Base-by-base conservation (phyloP, 495 filamentous ascomycete species). In the Rhizodiscina lignyota region DNA sequence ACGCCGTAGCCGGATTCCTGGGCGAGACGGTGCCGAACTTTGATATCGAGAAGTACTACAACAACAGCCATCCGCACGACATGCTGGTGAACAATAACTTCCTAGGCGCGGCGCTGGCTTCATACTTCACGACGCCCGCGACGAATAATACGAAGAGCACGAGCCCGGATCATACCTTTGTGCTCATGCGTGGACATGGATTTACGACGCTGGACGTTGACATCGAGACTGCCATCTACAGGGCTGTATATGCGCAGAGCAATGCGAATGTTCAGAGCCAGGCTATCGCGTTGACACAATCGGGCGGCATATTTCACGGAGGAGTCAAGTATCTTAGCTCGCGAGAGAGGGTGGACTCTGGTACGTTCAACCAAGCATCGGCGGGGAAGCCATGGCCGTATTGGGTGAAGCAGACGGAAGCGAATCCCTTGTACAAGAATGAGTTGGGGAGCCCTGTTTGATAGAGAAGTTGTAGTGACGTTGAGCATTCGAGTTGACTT, bases 161-260 rank as follows among this genome's bases (percentile, higher is more conserved):
- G 22, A 36, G 37, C 17, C 38, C 45, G 0, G 37, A 42, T 6
- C 50, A 60, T 41, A 34, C 43, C 1, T 56, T 68, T 2, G 55
- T 63, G 2, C 44, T 70, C 8, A 66, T 67, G 63, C 44, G 50
- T 2, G 56, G 57, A 5, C 67, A 70, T 32, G 67, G 64, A 4
- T 66, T 67, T 40, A 62, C 60, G 0, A 46, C 51, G 1, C 39
- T 58, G 2, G 63, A 51, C 0, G 40, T 41, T 0, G 52, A 23
- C 21, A 54, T 70, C 21, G 50, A 63, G 38, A 35, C 51, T 32
- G 58, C 47, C 2, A 59, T 68, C 3, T 54, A 48, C 34, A 47
- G 53, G 15, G 56, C 62, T 3, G 49, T 68, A 3, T 68, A 67
- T 43, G 62, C 64, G 2, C 49, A 55, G 30, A 45, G 50, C 41